Base-by-base conservation (phyloP, 1,139 yeast genomes). In the Hyphopichia khmerensis region DNA sequence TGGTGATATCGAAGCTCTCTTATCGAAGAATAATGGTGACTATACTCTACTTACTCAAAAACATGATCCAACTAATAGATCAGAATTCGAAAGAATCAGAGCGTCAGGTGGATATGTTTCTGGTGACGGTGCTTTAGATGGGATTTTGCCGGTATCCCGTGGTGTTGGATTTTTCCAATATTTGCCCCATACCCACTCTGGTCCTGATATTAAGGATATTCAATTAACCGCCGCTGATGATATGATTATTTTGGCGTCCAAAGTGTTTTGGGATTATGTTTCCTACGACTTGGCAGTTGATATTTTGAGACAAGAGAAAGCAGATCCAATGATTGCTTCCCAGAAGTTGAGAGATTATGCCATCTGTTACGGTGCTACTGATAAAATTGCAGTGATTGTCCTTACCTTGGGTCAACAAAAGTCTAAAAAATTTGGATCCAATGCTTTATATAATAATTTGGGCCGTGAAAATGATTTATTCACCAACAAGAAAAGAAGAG, bases 291-390 rank as follows among this genome's bases (percentile, higher is more conserved):
- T 88, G 23, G 96, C 96, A 0, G 96, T 93, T 34, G 99, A 93
- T 62, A 82, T 93, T 42, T 85, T 91, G 18, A 77, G 96, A 47
- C 87, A 87, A 51, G 90, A 86, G 55, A 81, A 82, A 51, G 82
- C 82, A 16, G 89, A 89, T 52, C 95, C 96, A 3, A 86, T 89
- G 84, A 64, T 84, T 29, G 97, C 98, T 1, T 98, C 99, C 0
- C 96, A 90, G 55, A 89, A 87, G 57, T 72, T 93, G 51, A 80
- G 98, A 56, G 99, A 95, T 64, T 89, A 87, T 67, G 98, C 98
- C 1, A 81, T 93, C 46, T 84, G 96, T 1, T 93, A 90, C 60
- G 98, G 99, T 19, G 87, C 95, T 32, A 71, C 78, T 5, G 93
- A 87, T 43, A 87, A 88, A 52, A 76, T 88, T n/a, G 81, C 93